Evolutionary conservation across 2,329 filamentous ascomycete species (phyloP), one percentile per base, ranked within the genome.

Genomic region (Xylariaceae sp.): DNA sequence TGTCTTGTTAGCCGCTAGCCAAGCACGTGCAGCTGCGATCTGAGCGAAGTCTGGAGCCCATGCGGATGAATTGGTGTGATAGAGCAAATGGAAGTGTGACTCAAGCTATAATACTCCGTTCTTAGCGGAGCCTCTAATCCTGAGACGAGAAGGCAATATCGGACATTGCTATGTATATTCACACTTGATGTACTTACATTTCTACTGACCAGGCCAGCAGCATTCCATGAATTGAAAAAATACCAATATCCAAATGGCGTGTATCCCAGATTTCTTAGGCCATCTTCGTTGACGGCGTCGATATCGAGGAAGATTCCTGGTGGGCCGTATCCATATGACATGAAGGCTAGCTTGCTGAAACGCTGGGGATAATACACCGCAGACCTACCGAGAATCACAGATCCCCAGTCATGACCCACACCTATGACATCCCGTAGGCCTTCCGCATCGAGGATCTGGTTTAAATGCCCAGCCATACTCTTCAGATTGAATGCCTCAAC

Each of bases 181-280:
- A n/a, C n/a, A n/a, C n/a, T n/a, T n/a, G 23, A 18, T n/a, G 23
- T 46, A 16, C 33, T 29, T 21, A 47, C 44, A 24, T 47, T 47
- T n/a, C 30, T 16, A 9, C 33, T 30, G 8, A 47, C 36, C 15
- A 47, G 29, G 8, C 18, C 33, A 7, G 44, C 44, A 1, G 33
- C 13, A 24, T 47, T 24, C 5, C 30, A 47, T 6, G 44, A 47
- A 8, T 47, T 47, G 26, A 47, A 47, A 24, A 47, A 47, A 24
- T 47, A 47, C 44, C 44, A 47, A 33, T 47, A 47, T 3, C 44
- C 44, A 26, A 47, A 47, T 8, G 44, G 33, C n/a, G 44, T 47
- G 16, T 47, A 47, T 2, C 44, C 44, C 4, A 16, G 13, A 8
- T 39, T 39, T 24, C 39, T 15, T 1, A 47, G 18, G 10, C 44